Evolutionary conservation across 164 flowering plant species (phyloP).

Genomic region (Kingdonia uniflora): DNA sequence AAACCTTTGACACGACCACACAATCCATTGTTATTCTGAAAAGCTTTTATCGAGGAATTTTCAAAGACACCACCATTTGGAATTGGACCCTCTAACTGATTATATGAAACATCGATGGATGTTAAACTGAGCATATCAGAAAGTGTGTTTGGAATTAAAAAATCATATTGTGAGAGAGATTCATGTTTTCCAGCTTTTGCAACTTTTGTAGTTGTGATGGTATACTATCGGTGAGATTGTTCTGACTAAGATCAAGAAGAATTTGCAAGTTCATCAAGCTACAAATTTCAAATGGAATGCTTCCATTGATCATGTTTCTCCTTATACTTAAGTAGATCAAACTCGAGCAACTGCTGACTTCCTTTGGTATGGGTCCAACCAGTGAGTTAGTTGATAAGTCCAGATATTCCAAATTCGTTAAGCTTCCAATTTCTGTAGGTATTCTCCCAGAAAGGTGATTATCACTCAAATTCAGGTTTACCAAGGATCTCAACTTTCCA

Average conservation of each 20-base stretch:
- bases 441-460: background rate
- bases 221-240: constrained; percentile 3
- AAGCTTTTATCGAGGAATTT: too few relatives aligned
- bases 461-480: background rate
- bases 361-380: background rate
- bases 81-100: too few relatives aligned
- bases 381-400: background rate
- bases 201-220: constrained; percentile 5
- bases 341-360: background rate
- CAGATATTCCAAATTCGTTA: background rate
- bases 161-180: constrained; percentile 9
- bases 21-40: too few relatives aligned
- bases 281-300: background rate
- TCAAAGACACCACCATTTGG: too few relatives aligned
- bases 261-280: too few relatives aligned
- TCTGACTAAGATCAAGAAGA: background rate
- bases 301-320: background rate
- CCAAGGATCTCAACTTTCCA: background rate
- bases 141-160: background rate
- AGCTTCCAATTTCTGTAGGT: background rate
- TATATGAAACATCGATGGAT: too few relatives aligned
- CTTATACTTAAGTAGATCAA: background rate
- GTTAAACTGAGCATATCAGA: too few relatives aligned
- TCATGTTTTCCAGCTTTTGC: constrained; percentile 1
- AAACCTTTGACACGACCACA: too few relatives aligned